These are phyloP conservation scores for Leccinum subrobustum DNA, from an alignment of 1,284 basidiomycete species.

Conservation along the genomic window DNA sequence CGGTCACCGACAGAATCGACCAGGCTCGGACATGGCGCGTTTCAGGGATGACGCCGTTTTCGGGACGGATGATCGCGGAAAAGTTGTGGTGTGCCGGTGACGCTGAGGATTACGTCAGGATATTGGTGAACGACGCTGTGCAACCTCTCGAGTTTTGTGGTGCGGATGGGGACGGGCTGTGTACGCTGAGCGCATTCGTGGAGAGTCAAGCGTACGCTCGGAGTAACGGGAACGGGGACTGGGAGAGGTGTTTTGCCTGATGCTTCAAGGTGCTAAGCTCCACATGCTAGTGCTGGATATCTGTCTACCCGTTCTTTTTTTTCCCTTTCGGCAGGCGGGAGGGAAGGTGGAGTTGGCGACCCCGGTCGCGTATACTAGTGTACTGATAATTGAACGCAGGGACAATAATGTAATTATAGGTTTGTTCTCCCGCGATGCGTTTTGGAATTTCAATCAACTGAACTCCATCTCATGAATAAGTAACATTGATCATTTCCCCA, in stretches of 20 bases:
- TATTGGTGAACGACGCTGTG: constrained; percentile 66
- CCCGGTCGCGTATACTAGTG: background rate
- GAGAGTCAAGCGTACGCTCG: constrained; percentile 68
- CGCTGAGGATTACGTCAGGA: constrained; percentile 48
- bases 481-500: background rate
- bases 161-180: constrained; percentile 52
- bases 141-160: constrained; percentile 67
- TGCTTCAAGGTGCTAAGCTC: background rate
- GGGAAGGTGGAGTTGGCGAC: background rate
- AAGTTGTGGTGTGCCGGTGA: constrained; percentile 46
- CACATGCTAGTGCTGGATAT: background rate
- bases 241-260: constrained; percentile 49
- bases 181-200: constrained; percentile 64
- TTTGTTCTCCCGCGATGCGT: too few species aligned
- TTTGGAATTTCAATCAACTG: too few species aligned
- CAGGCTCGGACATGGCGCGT: constrained; percentile 51
- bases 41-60: constrained; percentile 63
- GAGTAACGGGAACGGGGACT: constrained; percentile 65
- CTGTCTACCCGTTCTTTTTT: background rate
- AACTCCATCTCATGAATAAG: background rate
- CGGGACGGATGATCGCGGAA: constrained; percentile 63
- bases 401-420: too few species aligned
- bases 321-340: background rate
- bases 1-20: constrained; percentile 46
- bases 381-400: background rate